Evolutionary conservation across 2,329 filamentous ascomycete species (phyloP).

Genomic region (Clarireedia hainanense): DNA sequence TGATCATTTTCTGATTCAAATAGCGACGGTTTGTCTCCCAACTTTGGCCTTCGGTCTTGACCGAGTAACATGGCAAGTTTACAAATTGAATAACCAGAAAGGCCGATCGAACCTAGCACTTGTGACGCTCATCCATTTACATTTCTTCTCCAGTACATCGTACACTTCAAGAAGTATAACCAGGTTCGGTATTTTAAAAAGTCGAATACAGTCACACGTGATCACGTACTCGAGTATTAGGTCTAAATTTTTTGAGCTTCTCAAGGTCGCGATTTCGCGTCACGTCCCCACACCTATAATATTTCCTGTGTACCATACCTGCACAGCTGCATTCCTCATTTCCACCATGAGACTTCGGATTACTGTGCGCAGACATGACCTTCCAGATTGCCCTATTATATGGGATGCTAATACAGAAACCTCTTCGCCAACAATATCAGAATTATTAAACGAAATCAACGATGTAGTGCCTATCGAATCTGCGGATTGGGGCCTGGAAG

Average conservation of each 20-base stretch:
- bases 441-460: slow-evolving; percentile 72
- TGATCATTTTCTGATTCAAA: neutral
- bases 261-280: neutral
- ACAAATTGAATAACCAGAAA: neutral
- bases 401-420: slow-evolving; percentile 54
- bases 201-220: neutral
- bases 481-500: slow-evolving; percentile 74
- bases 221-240: neutral
- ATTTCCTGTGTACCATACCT: neutral
- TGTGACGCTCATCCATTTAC: no score
- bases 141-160: neutral
- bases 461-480: slow-evolving; percentile 75
- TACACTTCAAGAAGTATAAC: neutral
- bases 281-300: slow-evolving; percentile 1
- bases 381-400: slow-evolving; percentile 65
- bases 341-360: slow-evolving; percentile 62
- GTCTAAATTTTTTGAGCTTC: neutral
- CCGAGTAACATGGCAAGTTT: neutral
- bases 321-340: slow-evolving; percentile 7
- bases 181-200: no score
- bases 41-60: no score
- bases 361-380: slow-evolving; percentile 61
- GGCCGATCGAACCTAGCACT: no score
- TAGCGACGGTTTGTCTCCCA: neutral
- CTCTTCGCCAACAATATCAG: slow-evolving; percentile 55